These are phyloP conservation scores for Millerozyma acaciae DNA, from an alignment of 805 yeast genomes.

Conservation along the genomic window DNA sequence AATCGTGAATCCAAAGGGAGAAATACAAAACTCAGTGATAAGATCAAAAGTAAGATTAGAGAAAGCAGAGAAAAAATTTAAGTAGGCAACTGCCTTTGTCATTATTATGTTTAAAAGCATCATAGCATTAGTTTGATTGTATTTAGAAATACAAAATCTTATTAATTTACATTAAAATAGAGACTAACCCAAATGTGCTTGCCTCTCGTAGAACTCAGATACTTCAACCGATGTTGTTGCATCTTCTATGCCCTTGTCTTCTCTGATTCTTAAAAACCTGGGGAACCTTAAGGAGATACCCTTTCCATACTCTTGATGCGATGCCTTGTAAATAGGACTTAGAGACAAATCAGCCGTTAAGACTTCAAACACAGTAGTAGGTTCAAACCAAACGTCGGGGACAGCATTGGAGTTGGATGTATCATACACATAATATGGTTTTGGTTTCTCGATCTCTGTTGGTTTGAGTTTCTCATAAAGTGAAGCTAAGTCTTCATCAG, in stretches of 20 bases:
- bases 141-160: not conserved
- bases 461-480: slow-evolving; percentile 61
- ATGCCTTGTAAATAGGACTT: slow-evolving; percentile 88
- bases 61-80: slow-evolving; percentile 26
- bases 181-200: slow-evolving; percentile 39
- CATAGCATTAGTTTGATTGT: not conserved
- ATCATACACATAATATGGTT: slow-evolving; percentile 65
- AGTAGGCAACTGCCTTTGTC: not conserved
- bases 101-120: not conserved
- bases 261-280: slow-evolving; percentile 75
- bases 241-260: slow-evolving; percentile 81
- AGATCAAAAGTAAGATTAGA: slow-evolving; percentile 32
- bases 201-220: slow-evolving; percentile 76
- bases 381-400: slow-evolving; percentile 96
- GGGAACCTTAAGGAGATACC: slow-evolving; percentile 91
- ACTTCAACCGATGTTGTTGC: slow-evolving; percentile 84
- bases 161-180: not conserved
- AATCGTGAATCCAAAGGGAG: too few species aligned
- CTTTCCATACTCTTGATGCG: slow-evolving; percentile 63
- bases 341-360: slow-evolving; percentile 86
- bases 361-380: slow-evolving; percentile 79
- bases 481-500: slow-evolving; percentile 69
- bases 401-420: slow-evolving; percentile 54
- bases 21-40: slow-evolving; percentile 23
- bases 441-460: slow-evolving; percentile 62